Evolutionary conservation across 129 eudicot genomes (phyloP).

Genomic region (Heracleum sosnowskyi): DNA sequence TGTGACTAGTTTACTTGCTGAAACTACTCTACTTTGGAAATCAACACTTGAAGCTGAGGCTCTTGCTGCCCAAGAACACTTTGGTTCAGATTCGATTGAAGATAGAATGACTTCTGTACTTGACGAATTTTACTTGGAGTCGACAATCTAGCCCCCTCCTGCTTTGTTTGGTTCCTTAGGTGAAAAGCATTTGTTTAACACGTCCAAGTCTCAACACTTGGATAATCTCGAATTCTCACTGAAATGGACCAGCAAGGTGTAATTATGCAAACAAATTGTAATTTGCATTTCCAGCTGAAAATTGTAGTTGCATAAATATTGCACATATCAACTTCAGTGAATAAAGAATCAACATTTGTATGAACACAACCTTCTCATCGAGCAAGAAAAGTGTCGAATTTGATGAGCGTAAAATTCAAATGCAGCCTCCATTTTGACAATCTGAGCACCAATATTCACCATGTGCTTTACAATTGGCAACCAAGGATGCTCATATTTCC

Average conservation of each 20-base stretch:
- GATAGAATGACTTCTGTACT: background rate
- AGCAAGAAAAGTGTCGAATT: too few relatives aligned
- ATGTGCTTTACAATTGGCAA: constrained; percentile 81
- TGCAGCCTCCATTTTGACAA: constrained; percentile 50
- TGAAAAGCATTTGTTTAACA: background rate
- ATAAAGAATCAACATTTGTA: constrained; percentile 18
- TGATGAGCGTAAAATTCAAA: too few relatives aligned
- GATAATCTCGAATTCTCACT: too few relatives aligned
- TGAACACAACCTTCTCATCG: background rate
- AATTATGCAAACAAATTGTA: too few relatives aligned
- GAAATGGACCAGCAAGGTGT: background rate
- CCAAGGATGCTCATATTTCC: constrained; percentile 62
- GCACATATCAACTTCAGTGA: background rate
- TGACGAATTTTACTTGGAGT: constrained; percentile 8
- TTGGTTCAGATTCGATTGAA: constrained; percentile 32
- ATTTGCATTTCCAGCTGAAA: background rate
- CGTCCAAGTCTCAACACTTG: too few relatives aligned
- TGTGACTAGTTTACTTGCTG: constrained; percentile 86
- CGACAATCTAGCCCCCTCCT: background rate
- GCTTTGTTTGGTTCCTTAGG: constrained; percentile 19
- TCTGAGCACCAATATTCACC: constrained; percentile 67
- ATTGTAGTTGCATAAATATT: too few relatives aligned
- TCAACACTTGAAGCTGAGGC: constrained; percentile 93
- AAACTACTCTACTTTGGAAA: constrained; percentile 89
- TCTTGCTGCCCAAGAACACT: constrained; percentile 93